phyloP scores from a whole-genome alignment of 192 early-diverging fungal genomes.

The Coemansia sp. region DNA sequence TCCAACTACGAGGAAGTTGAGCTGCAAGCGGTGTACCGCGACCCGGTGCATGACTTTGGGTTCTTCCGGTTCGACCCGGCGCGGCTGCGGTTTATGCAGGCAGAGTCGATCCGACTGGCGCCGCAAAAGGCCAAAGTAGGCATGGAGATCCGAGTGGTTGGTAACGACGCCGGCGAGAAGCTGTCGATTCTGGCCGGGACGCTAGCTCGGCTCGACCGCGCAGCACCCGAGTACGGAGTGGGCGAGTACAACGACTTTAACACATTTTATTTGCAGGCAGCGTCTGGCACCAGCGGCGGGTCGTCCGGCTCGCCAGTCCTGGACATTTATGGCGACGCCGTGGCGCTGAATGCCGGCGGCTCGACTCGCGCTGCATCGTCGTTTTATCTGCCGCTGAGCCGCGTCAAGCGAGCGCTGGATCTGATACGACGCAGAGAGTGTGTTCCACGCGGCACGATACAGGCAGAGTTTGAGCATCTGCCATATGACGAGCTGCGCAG shows the following conservation, averaged over 20 bases:
- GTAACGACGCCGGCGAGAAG: slow-evolving; percentile 74
- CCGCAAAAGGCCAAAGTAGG: slow-evolving; percentile 70
- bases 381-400: slow-evolving; percentile 72
- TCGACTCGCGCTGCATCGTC: slow-evolving; percentile 52
- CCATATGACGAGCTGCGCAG: slow-evolving; percentile 55
- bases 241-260: slow-evolving; percentile 63
- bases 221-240: slow-evolving; percentile 60
- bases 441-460: slow-evolving; percentile 73
- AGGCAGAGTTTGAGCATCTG: slow-evolving; percentile 67
- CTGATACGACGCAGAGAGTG: slow-evolving; percentile 54
- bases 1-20: slow-evolving; percentile 68
- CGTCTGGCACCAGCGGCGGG: slow-evolving; percentile 63
- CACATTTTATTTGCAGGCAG: slow-evolving; percentile 76
- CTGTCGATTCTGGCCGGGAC: slow-evolving; percentile 72
- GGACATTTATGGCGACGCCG: slow-evolving; percentile 71
- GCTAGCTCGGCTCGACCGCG: slow-evolving; percentile 69
- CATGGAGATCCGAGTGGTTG: slow-evolving; percentile 70
- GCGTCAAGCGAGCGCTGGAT: slow-evolving; percentile 62
- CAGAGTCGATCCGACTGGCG: slow-evolving; percentile 53
- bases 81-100: slow-evolving; percentile 49
- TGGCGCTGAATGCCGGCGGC: slow-evolving; percentile 64
- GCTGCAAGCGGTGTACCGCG: slow-evolving; percentile 66
- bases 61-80: slow-evolving; percentile 72
- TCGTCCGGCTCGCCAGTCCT: slow-evolving; percentile 75
- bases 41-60: slow-evolving; percentile 79